A percentile compares a stretch with the other conserved stretches of the same genome.
Evolutionary conservation across 805 yeast species (phyloP).

Genomic region (Torulaspora indica): DNA sequence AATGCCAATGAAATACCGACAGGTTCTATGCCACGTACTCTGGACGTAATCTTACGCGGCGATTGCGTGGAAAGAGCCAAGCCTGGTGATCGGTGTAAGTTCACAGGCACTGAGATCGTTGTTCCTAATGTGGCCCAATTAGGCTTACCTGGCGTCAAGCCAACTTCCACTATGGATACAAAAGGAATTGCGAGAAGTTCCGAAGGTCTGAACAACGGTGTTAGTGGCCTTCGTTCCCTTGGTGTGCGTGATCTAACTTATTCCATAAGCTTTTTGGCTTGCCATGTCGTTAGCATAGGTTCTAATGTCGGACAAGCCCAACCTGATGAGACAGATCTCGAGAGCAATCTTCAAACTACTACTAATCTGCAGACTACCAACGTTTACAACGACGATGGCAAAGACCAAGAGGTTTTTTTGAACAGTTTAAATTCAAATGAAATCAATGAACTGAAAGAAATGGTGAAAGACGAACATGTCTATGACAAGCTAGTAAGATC

Average conservation of each 20-base stretch:
- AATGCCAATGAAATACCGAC: slow-evolving; percentile 96
- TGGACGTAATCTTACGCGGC: slow-evolving; percentile 89
- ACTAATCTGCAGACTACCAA: slow-evolving; percentile 28
- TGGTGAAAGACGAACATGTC: slow-evolving; percentile 85
- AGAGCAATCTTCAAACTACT: slow-evolving; percentile 21
- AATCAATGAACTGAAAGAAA: slow-evolving; percentile 74
- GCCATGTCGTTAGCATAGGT: slow-evolving; percentile 72
- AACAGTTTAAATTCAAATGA: slow-evolving; percentile 76
- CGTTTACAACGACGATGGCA: slow-evolving; percentile 44
- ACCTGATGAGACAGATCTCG: slow-evolving; percentile 17
- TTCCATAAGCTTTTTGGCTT: slow-evolving; percentile 84
- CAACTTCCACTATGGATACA: slow-evolving; percentile 70
- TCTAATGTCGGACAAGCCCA: slow-evolving; percentile 19
- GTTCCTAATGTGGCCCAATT: slow-evolving; percentile 91
- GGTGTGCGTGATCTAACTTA: slow-evolving; percentile 95
- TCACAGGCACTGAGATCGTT: slow-evolving; percentile 92
- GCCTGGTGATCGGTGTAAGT: slow-evolving; percentile 93
- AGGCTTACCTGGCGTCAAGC: slow-evolving; percentile 92
- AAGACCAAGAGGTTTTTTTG: slow-evolving; percentile 76
- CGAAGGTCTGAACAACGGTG: slow-evolving; percentile 77
- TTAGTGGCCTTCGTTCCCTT: slow-evolving; percentile 80
- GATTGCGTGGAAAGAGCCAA: slow-evolving; percentile 93
- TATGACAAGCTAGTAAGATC: slow-evolving; percentile 82
- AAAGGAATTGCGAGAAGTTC: slow-evolving; percentile 39
- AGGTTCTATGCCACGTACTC: slow-evolving; percentile 96